Evolutionary conservation across 2,329 filamentous ascomycete species (phyloP).

Genomic region (Penicillium sp.): DNA sequence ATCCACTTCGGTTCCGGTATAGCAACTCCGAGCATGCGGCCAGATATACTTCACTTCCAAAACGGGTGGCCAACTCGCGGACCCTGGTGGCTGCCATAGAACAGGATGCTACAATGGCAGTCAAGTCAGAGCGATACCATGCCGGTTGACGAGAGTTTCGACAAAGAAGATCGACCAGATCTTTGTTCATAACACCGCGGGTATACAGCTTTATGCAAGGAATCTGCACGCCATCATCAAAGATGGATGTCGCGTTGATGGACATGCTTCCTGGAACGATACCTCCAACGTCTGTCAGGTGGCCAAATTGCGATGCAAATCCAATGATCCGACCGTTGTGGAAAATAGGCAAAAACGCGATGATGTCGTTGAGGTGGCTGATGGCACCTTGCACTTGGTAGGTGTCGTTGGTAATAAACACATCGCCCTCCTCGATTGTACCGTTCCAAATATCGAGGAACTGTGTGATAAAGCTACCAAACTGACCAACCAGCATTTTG

Average conservation of each 20-base stretch:
- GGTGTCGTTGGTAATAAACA: conserved; percentile 54
- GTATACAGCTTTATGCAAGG: conserved; percentile 51
- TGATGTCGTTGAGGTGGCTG: conserved; percentile 52
- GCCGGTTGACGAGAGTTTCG: conserved; percentile 51
- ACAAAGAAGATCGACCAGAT: conserved; percentile 48
- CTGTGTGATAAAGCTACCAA: conserved; percentile 52
- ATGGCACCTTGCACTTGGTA: conserved; percentile 53
- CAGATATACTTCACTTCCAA: conserved; percentile 47
- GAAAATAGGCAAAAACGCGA: conserved; percentile 52
- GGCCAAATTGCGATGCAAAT: conserved; percentile 54
- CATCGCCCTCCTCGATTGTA: conserved; percentile 50
- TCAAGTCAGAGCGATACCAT: conserved; percentile 52
- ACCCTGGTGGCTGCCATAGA: conserved; percentile 48
- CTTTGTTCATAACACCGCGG: conserved; percentile 46
- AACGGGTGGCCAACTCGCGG: conserved; percentile 48
- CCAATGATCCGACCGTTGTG: conserved; percentile 47
- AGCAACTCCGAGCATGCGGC: conserved; percentile 49
- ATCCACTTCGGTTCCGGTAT: conserved; percentile 45
- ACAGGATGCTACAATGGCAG: conserved; percentile 50
- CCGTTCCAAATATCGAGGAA: conserved; percentile 51
- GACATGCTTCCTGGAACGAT: conserved; percentile 54
- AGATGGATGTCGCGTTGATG: conserved; percentile 50
- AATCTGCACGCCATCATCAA: conserved; percentile 53
- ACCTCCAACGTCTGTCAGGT: conserved; percentile 49
- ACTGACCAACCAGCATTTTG: conserved; percentile 54